Evolutionary conservation across 2,329 filamentous ascomycete species (phyloP), one percentile per base, ranked within the genome.

Genomic region (Hymenoscyphus fraxineus): DNA sequence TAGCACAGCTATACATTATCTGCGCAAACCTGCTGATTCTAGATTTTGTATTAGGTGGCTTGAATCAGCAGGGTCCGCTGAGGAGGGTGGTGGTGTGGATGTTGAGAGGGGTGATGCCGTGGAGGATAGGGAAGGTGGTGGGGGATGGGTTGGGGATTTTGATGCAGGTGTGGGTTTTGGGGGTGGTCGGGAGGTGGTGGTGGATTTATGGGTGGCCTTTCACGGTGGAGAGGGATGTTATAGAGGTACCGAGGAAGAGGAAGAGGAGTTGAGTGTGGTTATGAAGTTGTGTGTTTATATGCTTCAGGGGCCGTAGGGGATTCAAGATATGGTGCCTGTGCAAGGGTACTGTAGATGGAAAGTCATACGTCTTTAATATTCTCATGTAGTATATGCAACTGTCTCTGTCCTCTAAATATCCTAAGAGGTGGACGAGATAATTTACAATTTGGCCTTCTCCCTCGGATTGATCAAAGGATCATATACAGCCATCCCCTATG

Each of bases 391-490:
- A 51, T 51, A 51, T 51, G 27, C 44, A 51, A 51, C 7, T 12
- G 7, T 51, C 12, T 51, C 44, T 51, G 19, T 51, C 1, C 44
- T 22, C 19, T 22, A 51, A 19, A 27, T 22, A 12, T 51, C 44
- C 7, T 22, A 27, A 22, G 1, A 44, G 19, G 22, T 10, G 44
- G 22, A n/a, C 44, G 19, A 51, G 15, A 51, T 27, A 22, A 19
- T 67, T 63, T 77, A 79, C 64, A 80, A 69, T 75, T 82, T 84
- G 66, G 83, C 78, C 66, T 77, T 82, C 70, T 79, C 79, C 44
- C 67, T 71, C 2, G 83, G 83, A 22, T 77, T 78, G 62, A 79
- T 74, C 65, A 85, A 74, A 16, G 81, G 80, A 74, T 85, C 83
- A 70, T 78, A 77, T 27, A 71, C 67, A 27, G 66, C 61, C 35